Evolutionary conservation across 1,284 basidiomycete genomes (phyloP).

Genomic region (Caloboletus inedulis): DNA sequence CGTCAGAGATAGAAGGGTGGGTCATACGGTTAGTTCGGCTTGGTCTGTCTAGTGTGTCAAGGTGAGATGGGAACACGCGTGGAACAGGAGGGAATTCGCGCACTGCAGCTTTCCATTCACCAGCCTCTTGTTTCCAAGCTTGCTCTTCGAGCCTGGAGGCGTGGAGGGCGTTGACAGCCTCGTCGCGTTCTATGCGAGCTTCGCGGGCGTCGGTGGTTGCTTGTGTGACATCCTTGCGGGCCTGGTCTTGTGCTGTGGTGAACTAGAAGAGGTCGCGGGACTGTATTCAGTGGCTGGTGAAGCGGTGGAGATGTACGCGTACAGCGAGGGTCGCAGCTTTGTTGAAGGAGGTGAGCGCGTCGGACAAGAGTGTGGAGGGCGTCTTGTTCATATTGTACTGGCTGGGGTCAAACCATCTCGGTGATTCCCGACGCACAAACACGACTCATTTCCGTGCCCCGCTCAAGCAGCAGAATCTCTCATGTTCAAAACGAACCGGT

Average conservation of each 20-base stretch:
- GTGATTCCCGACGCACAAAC: conserved; percentile 26
- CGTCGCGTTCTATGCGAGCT: conserved; percentile 52
- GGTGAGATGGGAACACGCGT: conserved; percentile 8
- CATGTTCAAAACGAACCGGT: conserved; percentile 8
- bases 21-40: conserved; percentile 52
- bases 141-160: conserved; percentile 45
- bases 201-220: conserved; percentile 45
- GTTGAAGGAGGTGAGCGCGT: conserved; percentile 34
- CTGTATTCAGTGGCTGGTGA: conserved; percentile 3
- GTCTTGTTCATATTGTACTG: conserved; percentile 29
- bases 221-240: conserved; percentile 45
- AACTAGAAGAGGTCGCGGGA: conserved; percentile 34
- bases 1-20: background rate
- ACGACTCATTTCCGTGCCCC: too few species aligned
- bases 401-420: conserved; percentile 23
- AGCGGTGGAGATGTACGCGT: conserved; percentile 11
- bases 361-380: conserved; percentile 30
- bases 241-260: conserved; percentile 43
- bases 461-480: too few species aligned
- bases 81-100: conserved; percentile 27
- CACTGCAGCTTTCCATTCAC: conserved; percentile 52
- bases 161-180: conserved; percentile 47
- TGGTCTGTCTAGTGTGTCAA: conserved; percentile 46
- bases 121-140: conserved; percentile 47
- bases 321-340: conserved; percentile 35